Evolutionary conservation across 1,139 yeast species (phyloP), one percentile per base, ranked within the genome.

Genomic region (Candida pseudoviswanathii): DNA sequence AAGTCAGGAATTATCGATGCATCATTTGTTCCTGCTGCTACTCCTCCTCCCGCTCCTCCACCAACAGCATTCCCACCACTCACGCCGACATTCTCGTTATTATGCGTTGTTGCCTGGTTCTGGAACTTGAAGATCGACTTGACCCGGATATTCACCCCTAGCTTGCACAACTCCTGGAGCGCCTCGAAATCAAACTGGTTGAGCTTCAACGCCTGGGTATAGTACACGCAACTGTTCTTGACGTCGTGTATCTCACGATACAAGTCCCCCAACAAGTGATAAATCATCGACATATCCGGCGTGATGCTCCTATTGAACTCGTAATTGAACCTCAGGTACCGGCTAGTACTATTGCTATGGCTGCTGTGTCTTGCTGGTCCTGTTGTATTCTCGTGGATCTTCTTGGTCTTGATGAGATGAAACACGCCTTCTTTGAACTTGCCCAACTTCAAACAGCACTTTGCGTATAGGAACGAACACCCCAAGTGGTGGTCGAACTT

Each of bases 131-230:
- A 88, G 40, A 89, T 77, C 5, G 86, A 73, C 49, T 81, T 80
- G 6, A 85, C 84, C 46, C 82, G 77, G 26, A 89, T 77, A 53
- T 82, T 80, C 26, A 86, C 88, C 9, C 94, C 92, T 62, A 89
- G 71, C 51, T 79, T 78, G 60, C 94, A 85, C 44, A 94, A 71
- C 41, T 85, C 85, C 58, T 87, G 90, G 54, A 89, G 83, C 0
- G 97, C 92, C 61, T 90, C 97, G 80, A 95, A 91, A 46, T 90
- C 77, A 63, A 77, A 89, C 26, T 96, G 96, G 63, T 94, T 89
- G 51, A 77, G 67, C 52, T 82, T 81, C 50, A 90, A 72, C 0
- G 95, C 89, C 55, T 79, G 81, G 0, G 89, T 79, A 65, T 85
- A 89, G 58, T 83, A 80, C 46, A 85, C 70, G 0, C 87, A 80